phyloP scores from a whole-genome alignment of 352 stramenopile genomes.

The Vaucheria bursata region DNA sequence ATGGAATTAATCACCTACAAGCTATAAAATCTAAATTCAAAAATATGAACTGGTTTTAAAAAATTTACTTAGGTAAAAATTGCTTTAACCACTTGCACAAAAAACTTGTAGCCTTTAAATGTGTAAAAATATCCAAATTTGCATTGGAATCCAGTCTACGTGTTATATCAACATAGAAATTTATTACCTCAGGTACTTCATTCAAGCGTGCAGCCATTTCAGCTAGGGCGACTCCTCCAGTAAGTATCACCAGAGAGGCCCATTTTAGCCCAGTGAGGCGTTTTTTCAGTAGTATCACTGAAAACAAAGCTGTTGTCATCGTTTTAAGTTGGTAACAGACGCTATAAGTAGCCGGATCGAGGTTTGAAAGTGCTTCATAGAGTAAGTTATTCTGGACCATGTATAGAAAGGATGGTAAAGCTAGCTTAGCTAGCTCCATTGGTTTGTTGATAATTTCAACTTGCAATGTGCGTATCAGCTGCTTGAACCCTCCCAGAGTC shows the following conservation, averaged over 20 bases:
- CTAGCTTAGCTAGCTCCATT: slow-evolving; percentile 65
- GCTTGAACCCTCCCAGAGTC: slow-evolving; percentile 26
- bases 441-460: slow-evolving; percentile 53
- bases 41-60: too few relatives aligned
- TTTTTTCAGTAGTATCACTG: slow-evolving; percentile 67
- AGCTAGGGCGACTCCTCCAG: slow-evolving; percentile 54
- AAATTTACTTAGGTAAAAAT: too few relatives aligned
- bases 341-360: slow-evolving; percentile 71
- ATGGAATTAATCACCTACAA: too few relatives aligned
- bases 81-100: too few relatives aligned
- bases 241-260: slow-evolving; percentile 65
- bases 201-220: slow-evolving; percentile 27
- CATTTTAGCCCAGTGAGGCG: slow-evolving; percentile 60
- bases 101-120: too few relatives aligned
- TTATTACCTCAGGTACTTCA: too few relatives aligned
- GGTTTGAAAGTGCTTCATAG: slow-evolving; percentile 71
- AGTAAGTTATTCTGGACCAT: slow-evolving; percentile 80
- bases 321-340: slow-evolving; percentile 78
- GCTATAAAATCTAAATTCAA: too few relatives aligned
- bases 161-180: too few relatives aligned
- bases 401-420: slow-evolving; percentile 75
- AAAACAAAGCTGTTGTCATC: slow-evolving; percentile 74
- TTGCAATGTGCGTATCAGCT: slow-evolving; percentile 30
- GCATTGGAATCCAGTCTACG: too few relatives aligned
- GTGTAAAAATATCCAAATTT: too few relatives aligned